These are phyloP conservation scores for Berkeleyomyces rouxiae DNA, from an alignment of 2,329 filamentous ascomycete species.

Conservation along the genomic window DNA sequence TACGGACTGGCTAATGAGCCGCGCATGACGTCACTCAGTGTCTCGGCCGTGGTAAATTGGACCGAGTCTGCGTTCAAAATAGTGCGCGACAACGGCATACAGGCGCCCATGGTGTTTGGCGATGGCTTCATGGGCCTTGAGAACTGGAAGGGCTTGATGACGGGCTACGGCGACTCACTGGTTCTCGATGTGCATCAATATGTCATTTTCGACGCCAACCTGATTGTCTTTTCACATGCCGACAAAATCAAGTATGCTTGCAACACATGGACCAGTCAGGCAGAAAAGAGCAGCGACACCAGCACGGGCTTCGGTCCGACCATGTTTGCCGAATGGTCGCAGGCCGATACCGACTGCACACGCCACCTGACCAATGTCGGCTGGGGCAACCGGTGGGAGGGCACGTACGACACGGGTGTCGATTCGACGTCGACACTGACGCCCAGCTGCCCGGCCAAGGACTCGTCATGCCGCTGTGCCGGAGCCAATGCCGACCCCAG, in stretches of 20 bases:
- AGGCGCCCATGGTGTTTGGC: slow-evolving; percentile 62
- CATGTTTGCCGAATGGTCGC: slow-evolving; percentile 90
- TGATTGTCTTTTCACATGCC: slow-evolving; percentile 66
- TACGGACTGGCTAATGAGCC: slow-evolving; percentile 95
- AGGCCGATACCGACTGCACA: slow-evolving; percentile 92
- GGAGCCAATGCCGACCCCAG: slow-evolving; percentile 57
- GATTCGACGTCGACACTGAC: slow-evolving; percentile 42
- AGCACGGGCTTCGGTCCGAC: slow-evolving; percentile 78
- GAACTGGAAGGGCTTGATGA: slow-evolving; percentile 78
- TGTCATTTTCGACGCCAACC: slow-evolving; percentile 86
- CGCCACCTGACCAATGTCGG: slow-evolving; percentile 76
- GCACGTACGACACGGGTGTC: slow-evolving; percentile 59
- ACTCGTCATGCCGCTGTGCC: slow-evolving; percentile 53
- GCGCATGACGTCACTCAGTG: slow-evolving; percentile 59
- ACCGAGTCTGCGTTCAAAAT: slow-evolving; percentile 55
- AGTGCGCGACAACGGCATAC: slow-evolving; percentile 61
- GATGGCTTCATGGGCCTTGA: slow-evolving; percentile 86
- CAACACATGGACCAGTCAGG: slow-evolving; percentile 68
- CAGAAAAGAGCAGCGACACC: slow-evolving; percentile 53
- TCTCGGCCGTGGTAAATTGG: slow-evolving; percentile 58
- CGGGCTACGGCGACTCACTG: slow-evolving; percentile 46
- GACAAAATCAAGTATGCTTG: slow-evolving; percentile 81
- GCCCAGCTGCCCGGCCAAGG: slow-evolving; percentile 56
- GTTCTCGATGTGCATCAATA: slow-evolving; percentile 97
- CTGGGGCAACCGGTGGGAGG: slow-evolving; percentile 80